These are phyloP conservation scores for Verticillium isaacii DNA, from an alignment of 2,329 filamentous ascomycete species.

Conservation along the genomic window DNA sequence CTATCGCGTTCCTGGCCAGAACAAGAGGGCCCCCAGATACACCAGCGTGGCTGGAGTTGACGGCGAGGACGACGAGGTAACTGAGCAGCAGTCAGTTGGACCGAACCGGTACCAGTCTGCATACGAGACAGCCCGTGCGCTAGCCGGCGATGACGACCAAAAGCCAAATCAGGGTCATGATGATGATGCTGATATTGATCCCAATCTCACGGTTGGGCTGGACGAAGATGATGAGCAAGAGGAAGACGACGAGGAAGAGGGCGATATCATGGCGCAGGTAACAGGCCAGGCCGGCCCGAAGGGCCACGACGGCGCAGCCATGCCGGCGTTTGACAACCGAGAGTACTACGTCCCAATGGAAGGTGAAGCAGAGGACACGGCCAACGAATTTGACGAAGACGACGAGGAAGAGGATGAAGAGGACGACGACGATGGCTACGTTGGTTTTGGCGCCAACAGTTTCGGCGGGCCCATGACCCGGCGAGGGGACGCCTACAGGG, in stretches of 20 bases:
- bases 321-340: not conserved
- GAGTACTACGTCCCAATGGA: not conserved
- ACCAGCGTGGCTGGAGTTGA: conserved; percentile 3
- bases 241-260: conserved; percentile 13
- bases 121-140: conserved; percentile 7
- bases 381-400: conserved; percentile 12
- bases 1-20: conserved; percentile 13
- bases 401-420: conserved; percentile 10
- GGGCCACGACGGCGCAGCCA: not conserved
- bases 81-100: not conserved
- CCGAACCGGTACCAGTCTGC: not conserved
- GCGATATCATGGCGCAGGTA: not conserved
- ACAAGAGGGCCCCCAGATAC: not conserved
- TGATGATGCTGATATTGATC: conserved; percentile 20
- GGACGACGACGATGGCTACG: not conserved
- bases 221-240: conserved; percentile 20
- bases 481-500: not conserved
- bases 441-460: not conserved
- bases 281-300: not conserved
- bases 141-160: conserved; percentile 5
- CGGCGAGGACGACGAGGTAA: conserved; percentile 5
- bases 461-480: not conserved
- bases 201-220: conserved; percentile 26
- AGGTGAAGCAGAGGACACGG: conserved; percentile 12
- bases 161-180: conserved; percentile 22